Conservation (phyloP, 2,329 filamentous ascomycete species). For the Talaromyces amestolkiae region DNA sequence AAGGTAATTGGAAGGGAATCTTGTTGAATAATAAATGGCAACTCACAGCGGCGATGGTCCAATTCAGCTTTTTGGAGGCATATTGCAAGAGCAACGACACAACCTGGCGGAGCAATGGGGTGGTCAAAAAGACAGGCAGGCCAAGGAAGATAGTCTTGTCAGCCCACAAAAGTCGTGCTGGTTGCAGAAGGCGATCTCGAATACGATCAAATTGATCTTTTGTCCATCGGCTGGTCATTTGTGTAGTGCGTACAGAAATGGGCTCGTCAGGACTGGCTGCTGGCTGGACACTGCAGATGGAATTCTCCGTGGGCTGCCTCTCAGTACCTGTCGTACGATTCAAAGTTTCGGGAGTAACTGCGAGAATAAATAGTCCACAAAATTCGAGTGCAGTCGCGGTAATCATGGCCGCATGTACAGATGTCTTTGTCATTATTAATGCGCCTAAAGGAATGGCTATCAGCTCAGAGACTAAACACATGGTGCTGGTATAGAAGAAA, state of each 20-base stretch:
- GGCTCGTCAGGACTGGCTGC: not conserved
- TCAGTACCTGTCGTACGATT: not conserved
- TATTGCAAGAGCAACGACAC: not conserved
- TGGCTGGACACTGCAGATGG: not conserved
- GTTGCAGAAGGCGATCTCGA: not conserved
- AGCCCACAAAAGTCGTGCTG: not conserved
- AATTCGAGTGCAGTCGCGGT: not conserved
- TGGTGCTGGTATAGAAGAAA: slow-evolving; percentile 7
- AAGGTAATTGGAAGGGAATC: too few relatives aligned
- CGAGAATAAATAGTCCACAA: not conserved
- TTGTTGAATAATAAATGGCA: not conserved
- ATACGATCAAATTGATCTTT: not conserved
- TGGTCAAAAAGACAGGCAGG: not conserved
- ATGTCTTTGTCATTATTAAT: not conserved
- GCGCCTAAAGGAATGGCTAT: not conserved
- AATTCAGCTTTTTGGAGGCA: slow-evolving; percentile 1
- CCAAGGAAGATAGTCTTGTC: not conserved
- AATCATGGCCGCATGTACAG: not conserved
- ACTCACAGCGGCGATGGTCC: slow-evolving; percentile 2
- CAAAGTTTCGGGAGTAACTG: not conserved
- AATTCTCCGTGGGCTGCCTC: not conserved
- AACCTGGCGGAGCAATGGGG: not conserved
- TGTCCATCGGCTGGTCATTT: not conserved
- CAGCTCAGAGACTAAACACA: not conserved
- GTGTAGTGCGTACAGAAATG: not conserved